These are phyloP conservation scores for Parafenestella ontariensis DNA, from an alignment of 2,329 filamentous ascomycete species.

Conservation along the genomic window DNA sequence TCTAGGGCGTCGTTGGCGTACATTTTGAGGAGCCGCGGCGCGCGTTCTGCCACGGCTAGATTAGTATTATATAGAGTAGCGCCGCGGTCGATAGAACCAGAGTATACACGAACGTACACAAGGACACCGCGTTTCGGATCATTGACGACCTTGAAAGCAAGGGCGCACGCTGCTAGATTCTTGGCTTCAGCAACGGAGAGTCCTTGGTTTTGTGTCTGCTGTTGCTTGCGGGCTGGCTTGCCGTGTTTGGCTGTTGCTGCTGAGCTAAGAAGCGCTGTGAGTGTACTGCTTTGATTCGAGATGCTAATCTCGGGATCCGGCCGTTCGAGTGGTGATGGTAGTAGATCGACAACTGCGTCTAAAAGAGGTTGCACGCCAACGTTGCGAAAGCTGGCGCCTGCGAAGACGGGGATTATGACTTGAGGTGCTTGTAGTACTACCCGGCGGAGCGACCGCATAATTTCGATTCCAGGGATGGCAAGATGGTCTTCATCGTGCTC, in stretches of 20 bases:
- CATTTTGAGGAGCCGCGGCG: conserved; percentile 84
- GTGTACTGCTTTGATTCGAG: conserved; percentile 62
- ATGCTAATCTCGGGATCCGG: conserved; percentile 80
- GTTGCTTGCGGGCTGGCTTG: conserved; percentile 22
- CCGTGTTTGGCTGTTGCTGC: conserved; percentile 30
- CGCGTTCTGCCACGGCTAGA: conserved; percentile 77
- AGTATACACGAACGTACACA: conserved; percentile 92
- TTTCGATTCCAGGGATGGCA: conserved; percentile 68
- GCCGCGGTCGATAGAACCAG: conserved; percentile 78
- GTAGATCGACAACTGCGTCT: conserved; percentile 84
- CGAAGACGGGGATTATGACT: conserved; percentile 83
- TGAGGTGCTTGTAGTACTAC: conserved; percentile 73
- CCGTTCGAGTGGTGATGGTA: conserved; percentile 82
- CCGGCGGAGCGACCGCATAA: conserved; percentile 76
- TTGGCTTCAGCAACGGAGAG: conserved; percentile 50
- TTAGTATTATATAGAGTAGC: conserved; percentile 86
- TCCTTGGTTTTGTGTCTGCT: conserved; percentile 6
- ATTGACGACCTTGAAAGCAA: conserved; percentile 92
- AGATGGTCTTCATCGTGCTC: conserved; percentile 76
- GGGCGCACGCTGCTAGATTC: conserved; percentile 72
- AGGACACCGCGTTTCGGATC: conserved; percentile 85
- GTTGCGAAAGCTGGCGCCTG: conserved; percentile 90
- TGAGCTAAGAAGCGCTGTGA: conserved; percentile 56
- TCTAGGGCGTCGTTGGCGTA: conserved; percentile 88
- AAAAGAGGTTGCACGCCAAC: conserved; percentile 92